phyloP scores from a whole-genome alignment of 257 asterid species.

The Solanum chaucha region DNA sequence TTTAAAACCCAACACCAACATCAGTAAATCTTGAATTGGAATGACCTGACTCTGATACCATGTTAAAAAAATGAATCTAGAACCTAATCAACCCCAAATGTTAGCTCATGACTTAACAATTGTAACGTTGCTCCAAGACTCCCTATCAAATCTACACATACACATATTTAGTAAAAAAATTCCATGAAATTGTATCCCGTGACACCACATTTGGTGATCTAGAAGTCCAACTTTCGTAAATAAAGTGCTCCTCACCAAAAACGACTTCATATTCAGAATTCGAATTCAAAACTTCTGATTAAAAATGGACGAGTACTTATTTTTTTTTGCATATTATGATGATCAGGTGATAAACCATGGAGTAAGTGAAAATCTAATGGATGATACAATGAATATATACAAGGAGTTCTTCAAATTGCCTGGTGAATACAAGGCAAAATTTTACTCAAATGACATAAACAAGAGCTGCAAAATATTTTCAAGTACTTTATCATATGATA shows the following conservation, averaged over 20 bases:
- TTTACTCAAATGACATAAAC: constrained; percentile 17
- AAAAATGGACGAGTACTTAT: neutral
- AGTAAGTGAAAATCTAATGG: constrained; percentile 17
- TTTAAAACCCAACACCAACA: neutral
- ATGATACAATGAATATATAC: constrained; percentile 20
- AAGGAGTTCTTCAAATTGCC: constrained; percentile 31
- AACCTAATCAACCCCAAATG: too few species aligned
- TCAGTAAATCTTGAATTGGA: neutral
- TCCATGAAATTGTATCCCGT: neutral
- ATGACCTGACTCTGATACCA: neutral
- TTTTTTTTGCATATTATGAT: neutral
- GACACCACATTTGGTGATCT: neutral
- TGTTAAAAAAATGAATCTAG: neutral
- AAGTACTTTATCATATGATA: constrained; percentile 10
- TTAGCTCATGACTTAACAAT: neutral
- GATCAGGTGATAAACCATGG: constrained; percentile 45
- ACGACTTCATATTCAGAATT: neutral
- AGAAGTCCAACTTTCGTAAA: neutral
- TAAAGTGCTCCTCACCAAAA: neutral
- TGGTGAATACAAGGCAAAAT: constrained; percentile 22
- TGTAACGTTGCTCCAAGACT: neutral
- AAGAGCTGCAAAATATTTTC: constrained; percentile 30
- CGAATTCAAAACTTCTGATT: neutral
- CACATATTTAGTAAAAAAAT: neutral
- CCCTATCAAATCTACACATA: neutral